Evolutionary conservation across 2,329 filamentous ascomycete species (phyloP), one percentile per base, ranked within the genome.

Genomic region (Diaporthe sp.): DNA sequence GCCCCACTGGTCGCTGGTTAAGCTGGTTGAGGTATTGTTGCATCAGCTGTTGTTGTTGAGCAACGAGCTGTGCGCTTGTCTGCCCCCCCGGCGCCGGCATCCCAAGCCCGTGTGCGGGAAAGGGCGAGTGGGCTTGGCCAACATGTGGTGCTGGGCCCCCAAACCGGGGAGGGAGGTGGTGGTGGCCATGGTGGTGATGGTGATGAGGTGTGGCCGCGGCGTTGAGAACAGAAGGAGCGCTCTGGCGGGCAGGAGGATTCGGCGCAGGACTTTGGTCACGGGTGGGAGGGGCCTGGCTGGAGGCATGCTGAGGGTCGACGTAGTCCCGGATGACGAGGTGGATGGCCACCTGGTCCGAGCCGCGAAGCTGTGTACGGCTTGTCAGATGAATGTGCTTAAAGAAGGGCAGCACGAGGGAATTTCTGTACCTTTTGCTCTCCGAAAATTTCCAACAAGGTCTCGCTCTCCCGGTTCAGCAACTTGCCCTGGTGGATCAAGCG

Each of bases 401-500:
- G 37, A 12, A 34, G 34, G 10, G 25, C 37, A 34, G 7, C 49
- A 55, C 49, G 31, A 19, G 31, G 7, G 67, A 39, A 6, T 31
- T 53, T 49, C 79, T 87, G 78, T 84, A 91, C 89, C 72, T 85
- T 82, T 76, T 90, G 88, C 74, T 87, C 83, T 4, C 91, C 90
- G 79, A 93, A 90, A 4, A 92, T 82, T 51, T 90, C 87, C 34
- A 87, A 80, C 83, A 93, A 84, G 22, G 88, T 91, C 74, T 91
- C 89, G 15, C 83, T 82, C 51, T 92, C 90, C 68, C 87, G 87
- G 42, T 85, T 81, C 65, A 93, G 83, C 62, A 91, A 85, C 49
- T 90, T 88, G 1, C 91, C 91, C 57, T 89, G 86, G 79, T 92
- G 88, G 51, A 93, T 93, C 75, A 93, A 82, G 57, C 91, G 86